Evolutionary conservation across 2,329 filamentous ascomycete species (phyloP), one percentile per base, ranked within the genome.

Genomic region (Talaromyces sp.): DNA sequence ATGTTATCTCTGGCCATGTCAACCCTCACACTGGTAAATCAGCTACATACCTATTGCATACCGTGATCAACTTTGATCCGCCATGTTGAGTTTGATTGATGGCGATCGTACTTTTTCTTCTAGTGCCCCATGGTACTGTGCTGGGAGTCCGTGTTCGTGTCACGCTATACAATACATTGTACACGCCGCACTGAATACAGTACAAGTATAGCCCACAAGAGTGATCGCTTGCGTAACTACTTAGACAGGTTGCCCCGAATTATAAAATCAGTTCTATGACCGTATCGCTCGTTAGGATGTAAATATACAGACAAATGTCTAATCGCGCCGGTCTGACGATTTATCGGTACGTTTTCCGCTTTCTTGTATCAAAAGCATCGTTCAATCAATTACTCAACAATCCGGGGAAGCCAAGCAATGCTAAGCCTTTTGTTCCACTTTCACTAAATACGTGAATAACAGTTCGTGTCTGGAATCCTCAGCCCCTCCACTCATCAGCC

Each of bases 331-430:
- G 16, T 19, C 16, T 39, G 52, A 19, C n/a, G 16, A 2, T 56
- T 24, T 37, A 19, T 39, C 5, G n/a, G 33, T 39, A 39, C 6
- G 33, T 56, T 33, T 56, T 35, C 48, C 24, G 3, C 7, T 16
- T 11, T 33, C 5, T 22, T 56, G 2, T 7, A 48, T 31, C 35
- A 10, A 37, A 37, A 37, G 1, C 27, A 31, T 31, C 27, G 7
- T 31, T 37, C 9, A 11, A 37, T 37, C 13, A 3, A 37, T 3
- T 6, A 37, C 9, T 11, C 13, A 37, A 3, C 3, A 37, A 37
- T 59, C 56, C 39, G 57, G 57, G 57, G 41, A 47, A 60, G 57
- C 57, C 57, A 60, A 60, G 57, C 27, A 60, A 47, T 60, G 57
- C 57, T 60, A 60, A 60, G 57, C 52, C 27, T 56, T 56, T 56